Conservation (phyloP, 75 land plant genomes). For the Sequoiadendron giganteum region DNA sequence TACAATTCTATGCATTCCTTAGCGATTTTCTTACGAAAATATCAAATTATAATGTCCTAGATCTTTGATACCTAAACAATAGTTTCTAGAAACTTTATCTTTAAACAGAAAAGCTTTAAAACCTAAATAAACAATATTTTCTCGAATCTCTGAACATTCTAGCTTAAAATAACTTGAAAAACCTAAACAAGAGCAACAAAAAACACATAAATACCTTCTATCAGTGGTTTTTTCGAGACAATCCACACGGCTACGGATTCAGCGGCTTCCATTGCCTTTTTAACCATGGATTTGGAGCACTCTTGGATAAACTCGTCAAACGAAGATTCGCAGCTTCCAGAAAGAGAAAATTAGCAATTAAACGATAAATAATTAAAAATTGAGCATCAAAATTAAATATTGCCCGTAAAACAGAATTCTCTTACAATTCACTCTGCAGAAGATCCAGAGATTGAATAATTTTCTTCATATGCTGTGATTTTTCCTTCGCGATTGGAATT, state of each 20-base stretch:
- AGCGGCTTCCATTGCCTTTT: neutral
- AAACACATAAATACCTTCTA: neutral
- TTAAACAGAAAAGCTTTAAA: neutral
- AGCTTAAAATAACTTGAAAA: neutral
- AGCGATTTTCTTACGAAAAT: neutral
- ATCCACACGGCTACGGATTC: neutral
- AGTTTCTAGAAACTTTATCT: neutral
- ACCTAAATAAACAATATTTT: neutral
- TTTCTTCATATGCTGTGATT: neutral
- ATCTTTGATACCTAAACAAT: neutral
- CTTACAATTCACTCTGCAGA: neutral
- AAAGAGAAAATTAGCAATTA: neutral
- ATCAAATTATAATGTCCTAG: neutral
- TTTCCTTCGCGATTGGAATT: neutral
- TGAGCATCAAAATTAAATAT: neutral
- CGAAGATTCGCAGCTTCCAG: neutral
- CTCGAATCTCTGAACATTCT: neutral
- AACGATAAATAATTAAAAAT: neutral
- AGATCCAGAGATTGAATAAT: neutral
- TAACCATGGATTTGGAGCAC: neutral
- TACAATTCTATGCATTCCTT: neutral
- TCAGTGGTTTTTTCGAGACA: neutral
- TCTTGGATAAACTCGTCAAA: constrained; percentile 2
- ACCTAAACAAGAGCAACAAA: neutral
- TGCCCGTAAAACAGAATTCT: neutral